Evolutionary conservation across 148 eudicot genomes (phyloP).

Genomic region (Chenopodium suecicum): DNA sequence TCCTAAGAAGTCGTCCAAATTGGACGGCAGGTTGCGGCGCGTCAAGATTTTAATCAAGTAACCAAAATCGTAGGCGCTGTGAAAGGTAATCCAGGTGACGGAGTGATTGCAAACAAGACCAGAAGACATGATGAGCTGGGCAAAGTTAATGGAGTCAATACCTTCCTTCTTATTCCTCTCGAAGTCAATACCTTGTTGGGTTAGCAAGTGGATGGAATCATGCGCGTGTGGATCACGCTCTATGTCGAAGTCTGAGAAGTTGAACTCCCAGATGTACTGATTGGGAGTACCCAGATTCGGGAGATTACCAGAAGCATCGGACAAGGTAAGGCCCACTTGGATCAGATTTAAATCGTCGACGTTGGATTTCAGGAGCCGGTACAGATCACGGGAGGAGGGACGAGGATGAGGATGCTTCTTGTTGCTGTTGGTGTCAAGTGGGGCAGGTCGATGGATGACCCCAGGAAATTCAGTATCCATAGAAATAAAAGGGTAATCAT

Average conservation of each 20-base stretch:
- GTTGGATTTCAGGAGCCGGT: constrained; percentile 54
- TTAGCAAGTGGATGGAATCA: constrained; percentile 52
- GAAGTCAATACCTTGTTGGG: constrained; percentile 55
- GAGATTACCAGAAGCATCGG: constrained; percentile 52
- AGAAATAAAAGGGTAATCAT: constrained; percentile 45
- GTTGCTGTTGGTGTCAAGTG: not conserved
- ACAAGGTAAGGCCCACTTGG: constrained; percentile 69
- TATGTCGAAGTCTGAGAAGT: constrained; percentile 54
- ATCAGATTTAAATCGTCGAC: constrained; percentile 58
- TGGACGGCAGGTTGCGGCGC: constrained; percentile 43
- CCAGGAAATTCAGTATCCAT: constrained; percentile 87
- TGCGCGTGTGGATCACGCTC: constrained; percentile 50
- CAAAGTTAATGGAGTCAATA: constrained; percentile 44
- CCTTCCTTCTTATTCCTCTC: constrained; percentile 41
- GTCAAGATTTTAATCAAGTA: constrained; percentile 67
- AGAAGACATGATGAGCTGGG: constrained; percentile 59
- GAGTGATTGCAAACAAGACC: constrained; percentile 56
- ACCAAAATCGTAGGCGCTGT: constrained; percentile 76
- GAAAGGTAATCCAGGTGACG: constrained; percentile 72
- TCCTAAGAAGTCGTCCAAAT: constrained; percentile 37
- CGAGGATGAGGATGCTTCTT: no score
- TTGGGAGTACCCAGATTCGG: constrained; percentile 36
- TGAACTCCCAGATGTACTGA: constrained; percentile 62
- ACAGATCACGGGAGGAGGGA: constrained; percentile 36
- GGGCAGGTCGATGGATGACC: constrained; percentile 30